Percentiles rank a stretch among this genome's conserved stretches.
Evolutionary conservation across 2,329 filamentous ascomycete genomes (phyloP).

Genomic region (Penicillium brasilianum): DNA sequence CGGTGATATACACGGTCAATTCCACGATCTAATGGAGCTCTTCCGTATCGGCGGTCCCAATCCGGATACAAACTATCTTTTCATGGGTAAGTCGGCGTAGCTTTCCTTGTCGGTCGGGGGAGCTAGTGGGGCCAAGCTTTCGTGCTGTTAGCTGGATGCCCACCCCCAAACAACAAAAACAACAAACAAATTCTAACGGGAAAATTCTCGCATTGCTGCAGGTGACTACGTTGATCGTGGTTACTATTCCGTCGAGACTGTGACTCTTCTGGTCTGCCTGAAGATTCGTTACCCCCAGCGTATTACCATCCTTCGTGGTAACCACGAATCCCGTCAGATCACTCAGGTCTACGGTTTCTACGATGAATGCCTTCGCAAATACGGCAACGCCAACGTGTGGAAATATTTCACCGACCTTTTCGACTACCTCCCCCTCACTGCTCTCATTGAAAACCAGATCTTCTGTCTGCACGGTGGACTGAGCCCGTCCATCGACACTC

Average conservation of each 20-base stretch:
- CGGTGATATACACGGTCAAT: constrained; percentile 98
- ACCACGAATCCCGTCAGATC: constrained; percentile 98
- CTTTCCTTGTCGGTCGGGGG: constrained; percentile 15
- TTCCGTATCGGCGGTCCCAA: constrained; percentile 99
- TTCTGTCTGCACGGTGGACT: constrained; percentile 98
- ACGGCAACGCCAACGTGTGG: constrained; percentile 99
- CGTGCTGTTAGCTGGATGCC: neutral
- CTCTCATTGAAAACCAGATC: constrained; percentile 98
- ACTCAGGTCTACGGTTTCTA: constrained; percentile 99
- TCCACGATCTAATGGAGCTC: constrained; percentile 98
- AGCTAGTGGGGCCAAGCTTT: constrained; percentile 15
- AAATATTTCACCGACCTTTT: constrained; percentile 99
- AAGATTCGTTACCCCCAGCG: constrained; percentile 98
- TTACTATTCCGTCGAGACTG: constrained; percentile 98
- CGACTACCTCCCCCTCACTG: constrained; percentile 95
- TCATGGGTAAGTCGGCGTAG: constrained; percentile 75
- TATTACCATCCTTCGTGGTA: constrained; percentile 97
- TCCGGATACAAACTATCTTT: constrained; percentile 98
- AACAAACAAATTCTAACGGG: neutral
- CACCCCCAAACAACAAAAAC: constrained; percentile 3
- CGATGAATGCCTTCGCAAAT: constrained; percentile 98
- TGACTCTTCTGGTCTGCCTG: constrained; percentile 91
- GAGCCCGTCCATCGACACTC: constrained; percentile 92
- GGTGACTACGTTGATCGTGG: constrained; percentile 98
- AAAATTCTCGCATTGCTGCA: constrained; percentile 42